Evolutionary conservation across 2,329 filamentous ascomycete genomes (phyloP).

Genomic region (Ophiostoma novo-ulmi): DNA sequence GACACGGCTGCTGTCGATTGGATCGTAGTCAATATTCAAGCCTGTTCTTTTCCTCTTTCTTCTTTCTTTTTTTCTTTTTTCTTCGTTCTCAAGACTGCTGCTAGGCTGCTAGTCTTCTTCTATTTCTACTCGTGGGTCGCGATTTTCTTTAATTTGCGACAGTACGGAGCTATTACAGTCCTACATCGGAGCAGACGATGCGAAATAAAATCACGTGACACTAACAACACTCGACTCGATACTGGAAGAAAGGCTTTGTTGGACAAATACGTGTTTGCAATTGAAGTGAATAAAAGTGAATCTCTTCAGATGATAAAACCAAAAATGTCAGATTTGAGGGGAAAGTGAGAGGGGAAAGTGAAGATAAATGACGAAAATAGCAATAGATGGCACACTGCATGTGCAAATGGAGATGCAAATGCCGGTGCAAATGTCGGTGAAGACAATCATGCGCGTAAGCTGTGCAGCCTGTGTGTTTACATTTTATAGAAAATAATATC

Average conservation of each 20-base stretch:
- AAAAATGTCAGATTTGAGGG: not conserved
- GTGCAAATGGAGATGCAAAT: not conserved
- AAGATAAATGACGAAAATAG: not conserved
- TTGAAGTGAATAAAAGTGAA: not conserved
- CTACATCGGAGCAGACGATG: not conserved
- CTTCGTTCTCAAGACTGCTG: not conserved
- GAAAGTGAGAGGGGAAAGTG: not conserved
- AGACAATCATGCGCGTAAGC: not conserved
- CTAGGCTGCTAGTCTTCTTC: not conserved
- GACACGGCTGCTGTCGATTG: slow-evolving; percentile 9
- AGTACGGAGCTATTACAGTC: not conserved
- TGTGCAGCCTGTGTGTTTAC: slow-evolving; percentile 2
- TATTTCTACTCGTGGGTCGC: not conserved
- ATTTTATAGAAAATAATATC: not conserved
- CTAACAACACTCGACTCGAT: no score
- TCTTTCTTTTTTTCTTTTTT: not conserved
- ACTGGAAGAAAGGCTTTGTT: no score
- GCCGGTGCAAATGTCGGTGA: not conserved
- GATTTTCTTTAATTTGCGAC: not conserved
- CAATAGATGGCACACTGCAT: not conserved
- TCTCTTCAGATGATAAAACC: not conserved
- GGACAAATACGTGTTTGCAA: not conserved
- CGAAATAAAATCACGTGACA: not conserved
- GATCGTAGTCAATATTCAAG: not conserved
- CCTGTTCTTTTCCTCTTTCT: not conserved